phyloP scores from a whole-genome alignment of 208 protist genomes.

The Vickermania spadyakhi region DNA sequence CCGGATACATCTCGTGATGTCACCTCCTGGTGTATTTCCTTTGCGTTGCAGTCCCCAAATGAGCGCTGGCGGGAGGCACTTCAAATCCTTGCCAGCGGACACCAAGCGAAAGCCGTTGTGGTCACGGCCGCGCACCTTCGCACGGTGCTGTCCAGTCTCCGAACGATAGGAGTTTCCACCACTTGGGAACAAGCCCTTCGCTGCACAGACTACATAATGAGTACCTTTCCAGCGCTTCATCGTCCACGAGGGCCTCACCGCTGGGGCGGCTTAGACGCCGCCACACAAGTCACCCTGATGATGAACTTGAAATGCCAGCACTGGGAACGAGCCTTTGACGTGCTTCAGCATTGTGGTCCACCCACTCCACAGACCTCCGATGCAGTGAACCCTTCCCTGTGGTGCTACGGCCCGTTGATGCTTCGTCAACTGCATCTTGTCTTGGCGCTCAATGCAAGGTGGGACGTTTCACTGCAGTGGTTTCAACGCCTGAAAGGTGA shows the following conservation, averaged over 20 bases:
- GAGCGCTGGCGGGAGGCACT: slow-evolving; percentile 39
- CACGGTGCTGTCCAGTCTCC: slow-evolving; percentile 43
- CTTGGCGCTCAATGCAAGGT: slow-evolving; percentile 55
- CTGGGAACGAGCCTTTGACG: slow-evolving; percentile 63
- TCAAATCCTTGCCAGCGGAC: slow-evolving; percentile 21
- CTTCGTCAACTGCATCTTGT: slow-evolving; percentile 63
- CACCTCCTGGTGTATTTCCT: no score
- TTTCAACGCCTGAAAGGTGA: slow-evolving; percentile 17
- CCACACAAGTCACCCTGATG: slow-evolving; percentile 34
- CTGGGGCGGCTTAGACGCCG: slow-evolving; percentile 58
- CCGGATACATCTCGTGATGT: no score
- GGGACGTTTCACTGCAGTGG: slow-evolving; percentile 34
- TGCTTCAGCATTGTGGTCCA: slow-evolving; percentile 27
- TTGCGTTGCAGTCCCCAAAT: slow-evolving; percentile 12
- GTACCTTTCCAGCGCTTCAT: no score
- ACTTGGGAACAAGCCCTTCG: slow-evolving; percentile 47
- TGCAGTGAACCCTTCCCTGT: slow-evolving; percentile 1
- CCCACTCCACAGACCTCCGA: neutral
- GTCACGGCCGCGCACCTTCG: slow-evolving; percentile 51
- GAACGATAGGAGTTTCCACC: slow-evolving; percentile 24
- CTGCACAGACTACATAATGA: no score
- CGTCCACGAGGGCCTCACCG: no score
- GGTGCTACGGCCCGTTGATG: slow-evolving; percentile 1
- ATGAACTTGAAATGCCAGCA: slow-evolving; percentile 49
- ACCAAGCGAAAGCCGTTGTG: slow-evolving; percentile 12